Evolutionary conservation across 805 yeast genomes (phyloP).

Genomic region (Metschnikowia gruessii): DNA sequence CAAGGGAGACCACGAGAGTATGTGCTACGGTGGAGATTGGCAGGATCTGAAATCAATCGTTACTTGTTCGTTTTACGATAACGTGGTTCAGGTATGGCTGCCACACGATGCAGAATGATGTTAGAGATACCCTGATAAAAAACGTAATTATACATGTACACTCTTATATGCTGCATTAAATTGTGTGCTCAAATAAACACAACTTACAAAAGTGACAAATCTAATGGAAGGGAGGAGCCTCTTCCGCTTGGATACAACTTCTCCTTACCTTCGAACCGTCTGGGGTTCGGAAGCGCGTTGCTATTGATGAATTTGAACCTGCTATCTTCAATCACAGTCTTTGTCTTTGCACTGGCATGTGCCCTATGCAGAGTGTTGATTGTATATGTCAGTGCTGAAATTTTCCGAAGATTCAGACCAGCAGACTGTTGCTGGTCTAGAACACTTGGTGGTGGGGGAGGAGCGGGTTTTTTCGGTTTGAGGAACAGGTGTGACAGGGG

Average conservation of each 20-base stretch:
- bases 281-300: slow-evolving; percentile 79
- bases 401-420: slow-evolving; percentile 54
- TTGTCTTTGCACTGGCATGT: slow-evolving; percentile 20
- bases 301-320: slow-evolving; percentile 69
- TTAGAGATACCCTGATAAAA: neutral
- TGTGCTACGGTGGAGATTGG: slow-evolving; percentile 98
- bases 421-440: slow-evolving; percentile 44
- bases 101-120: slow-evolving; percentile 15
- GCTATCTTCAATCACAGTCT: slow-evolving; percentile 59
- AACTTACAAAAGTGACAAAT: slow-evolving; percentile 35
- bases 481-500: neutral
- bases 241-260: slow-evolving; percentile 94
- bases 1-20: slow-evolving; percentile 77
- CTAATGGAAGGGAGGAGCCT: slow-evolving; percentile 87
- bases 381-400: slow-evolving; percentile 65
- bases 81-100: slow-evolving; percentile 74
- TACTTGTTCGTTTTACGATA: slow-evolving; percentile 92
- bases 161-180: neutral
- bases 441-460: slow-evolving; percentile 26
- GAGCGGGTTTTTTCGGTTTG: slow-evolving; percentile 28
- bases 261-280: slow-evolving; percentile 62
- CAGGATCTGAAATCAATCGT: slow-evolving; percentile 47
- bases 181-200: neutral
- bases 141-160: neutral
- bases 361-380: slow-evolving; percentile 40